Evolutionary conservation across 164 flowering plant genomes (phyloP).

Genomic region (Nymphaea colorata): DNA sequence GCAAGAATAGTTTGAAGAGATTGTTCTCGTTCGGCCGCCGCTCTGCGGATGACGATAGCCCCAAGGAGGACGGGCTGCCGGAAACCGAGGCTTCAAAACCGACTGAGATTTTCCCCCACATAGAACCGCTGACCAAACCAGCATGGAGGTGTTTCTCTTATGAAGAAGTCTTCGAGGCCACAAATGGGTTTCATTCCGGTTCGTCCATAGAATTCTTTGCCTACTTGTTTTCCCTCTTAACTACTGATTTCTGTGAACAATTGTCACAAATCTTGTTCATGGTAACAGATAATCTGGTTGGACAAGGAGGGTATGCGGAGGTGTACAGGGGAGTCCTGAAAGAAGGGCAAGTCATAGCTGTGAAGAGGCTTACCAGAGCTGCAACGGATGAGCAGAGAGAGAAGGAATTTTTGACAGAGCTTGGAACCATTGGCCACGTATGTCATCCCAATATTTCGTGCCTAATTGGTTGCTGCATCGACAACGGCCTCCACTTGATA

Average conservation of each 20-base stretch:
- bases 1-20: conserved; percentile 48
- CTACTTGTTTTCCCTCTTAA: background rate
- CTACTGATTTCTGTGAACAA: background rate
- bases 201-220: background rate
- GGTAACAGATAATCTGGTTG: conserved; percentile 66
- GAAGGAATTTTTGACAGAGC: conserved; percentile 81
- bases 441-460: conserved; percentile 70
- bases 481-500: conserved; percentile 78
- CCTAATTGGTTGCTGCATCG: conserved; percentile 78
- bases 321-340: conserved; percentile 65
- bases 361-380: conserved; percentile 54
- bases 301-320: conserved; percentile 93
- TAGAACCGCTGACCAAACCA: conserved; percentile 36
- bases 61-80: conserved; percentile 3
- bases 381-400: conserved; percentile 63
- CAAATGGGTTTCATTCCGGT: conserved; percentile 69
- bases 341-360: conserved; percentile 69
- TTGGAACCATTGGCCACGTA: conserved; percentile 88
- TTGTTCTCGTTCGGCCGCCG: conserved; percentile 52
- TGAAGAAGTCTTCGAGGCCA: conserved; percentile 65
- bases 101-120: conserved; percentile 5
- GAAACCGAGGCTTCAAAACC: conserved; percentile 2
- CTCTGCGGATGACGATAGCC: conserved; percentile 19
- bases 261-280: background rate
- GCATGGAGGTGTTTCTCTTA: conserved; percentile 82